Evolutionary conservation across 139 green algal genomes (phyloP).

Genomic region (Protoeuglena noctilucae): DNA sequence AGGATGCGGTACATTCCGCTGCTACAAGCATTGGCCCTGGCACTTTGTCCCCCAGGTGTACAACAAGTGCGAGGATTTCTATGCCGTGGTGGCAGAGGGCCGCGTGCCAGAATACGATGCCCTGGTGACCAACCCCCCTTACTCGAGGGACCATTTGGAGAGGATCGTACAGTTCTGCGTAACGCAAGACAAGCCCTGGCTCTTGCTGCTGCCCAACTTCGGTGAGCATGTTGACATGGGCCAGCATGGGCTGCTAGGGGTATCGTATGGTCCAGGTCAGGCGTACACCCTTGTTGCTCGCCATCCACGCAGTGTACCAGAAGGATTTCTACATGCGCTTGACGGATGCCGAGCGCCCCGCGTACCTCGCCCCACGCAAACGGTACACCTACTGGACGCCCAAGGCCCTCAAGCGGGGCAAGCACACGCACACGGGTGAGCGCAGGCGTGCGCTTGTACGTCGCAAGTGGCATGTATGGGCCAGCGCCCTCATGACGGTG

Average conservation of each 20-base stretch:
- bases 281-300: no score
- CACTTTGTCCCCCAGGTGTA: no score
- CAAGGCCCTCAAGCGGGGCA: slow-evolving; percentile 3
- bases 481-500: not conserved
- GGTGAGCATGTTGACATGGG: not conserved
- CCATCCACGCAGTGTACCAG: not conserved
- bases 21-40: no score
- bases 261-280: not conserved
- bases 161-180: slow-evolving; percentile 9
- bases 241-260: not conserved
- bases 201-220: slow-evolving; percentile 16
- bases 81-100: slow-evolving; percentile 1
- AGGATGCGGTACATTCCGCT: no score
- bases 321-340: not conserved
- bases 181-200: slow-evolving; percentile 6
- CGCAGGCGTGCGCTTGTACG: not conserved
- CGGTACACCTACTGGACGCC: slow-evolving; percentile 17
- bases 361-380: slow-evolving; percentile 13
- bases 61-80: slow-evolving; percentile 19
- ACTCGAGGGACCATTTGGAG: slow-evolving; percentile 14
- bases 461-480: not conserved
- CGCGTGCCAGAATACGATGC: slow-evolving; percentile 16
- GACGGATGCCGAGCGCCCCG: slow-evolving; percentile 1
- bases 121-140: slow-evolving; percentile 18
- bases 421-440: not conserved